Conservation (phyloP, 2,329 filamentous ascomycete species). For the Kalmusia sp. region DNA sequence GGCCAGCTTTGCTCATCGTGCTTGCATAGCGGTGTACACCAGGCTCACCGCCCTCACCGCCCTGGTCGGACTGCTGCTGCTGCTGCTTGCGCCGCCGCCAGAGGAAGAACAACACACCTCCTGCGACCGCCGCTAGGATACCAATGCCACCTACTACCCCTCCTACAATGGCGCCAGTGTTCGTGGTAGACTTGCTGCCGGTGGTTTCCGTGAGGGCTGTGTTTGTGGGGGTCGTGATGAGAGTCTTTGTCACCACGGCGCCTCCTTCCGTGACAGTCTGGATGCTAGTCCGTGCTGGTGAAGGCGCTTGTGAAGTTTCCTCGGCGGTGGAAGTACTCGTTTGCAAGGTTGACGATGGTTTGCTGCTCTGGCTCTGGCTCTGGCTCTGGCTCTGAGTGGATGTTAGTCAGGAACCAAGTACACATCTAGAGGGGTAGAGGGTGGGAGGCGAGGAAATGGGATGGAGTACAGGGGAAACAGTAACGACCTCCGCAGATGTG, state of each 20-base stretch:
- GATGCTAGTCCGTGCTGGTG: slow-evolving; percentile 30
- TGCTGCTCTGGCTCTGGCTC: neutral
- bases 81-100: slow-evolving; percentile 41
- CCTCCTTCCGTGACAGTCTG: slow-evolving; percentile 54
- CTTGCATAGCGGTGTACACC: slow-evolving; percentile 52
- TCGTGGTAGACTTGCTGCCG: slow-evolving; percentile 20
- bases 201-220: slow-evolving; percentile 16
- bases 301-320: slow-evolving; percentile 3
- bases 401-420: slow-evolving; percentile 16
- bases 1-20: slow-evolving; percentile 56
- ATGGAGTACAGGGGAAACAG: slow-evolving; percentile 25
- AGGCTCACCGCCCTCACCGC: slow-evolving; percentile 25
- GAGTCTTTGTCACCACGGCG: slow-evolving; percentile 51
- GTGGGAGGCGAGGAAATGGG: slow-evolving; percentile 18
- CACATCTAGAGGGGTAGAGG: neutral
- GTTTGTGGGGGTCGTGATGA: slow-evolving; percentile 45
- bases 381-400: slow-evolving; percentile 12
- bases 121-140: slow-evolving; percentile 45
- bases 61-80: slow-evolving; percentile 26
- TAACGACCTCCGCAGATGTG: slow-evolving; percentile 26
- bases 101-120: slow-evolving; percentile 49
- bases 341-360: slow-evolving; percentile 23
- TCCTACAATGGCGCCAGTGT: slow-evolving; percentile 55
- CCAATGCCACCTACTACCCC: slow-evolving; percentile 53
- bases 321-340: slow-evolving; percentile 17